phyloP scores from a whole-genome alignment of 169 alveolate species.

The Plasmodium malariae region DNA sequence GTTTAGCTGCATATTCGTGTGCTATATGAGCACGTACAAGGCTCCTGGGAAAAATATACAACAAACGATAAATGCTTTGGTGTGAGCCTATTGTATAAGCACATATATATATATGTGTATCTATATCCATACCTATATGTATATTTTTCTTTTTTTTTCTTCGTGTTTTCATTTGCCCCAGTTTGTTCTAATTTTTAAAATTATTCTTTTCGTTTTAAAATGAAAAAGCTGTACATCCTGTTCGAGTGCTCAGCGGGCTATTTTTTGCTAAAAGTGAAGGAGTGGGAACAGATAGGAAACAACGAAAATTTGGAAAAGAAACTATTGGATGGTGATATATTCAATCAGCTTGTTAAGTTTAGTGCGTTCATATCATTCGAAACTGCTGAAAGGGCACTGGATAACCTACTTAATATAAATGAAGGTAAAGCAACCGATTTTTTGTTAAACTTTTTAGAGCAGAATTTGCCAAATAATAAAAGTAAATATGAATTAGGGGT shows the following conservation, averaged over 20 bases:
- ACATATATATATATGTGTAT: no score
- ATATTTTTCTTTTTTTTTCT: background rate
- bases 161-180: background rate
- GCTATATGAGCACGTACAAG: no score
- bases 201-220: background rate
- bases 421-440: slow-evolving; percentile 90
- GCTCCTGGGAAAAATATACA: no score
- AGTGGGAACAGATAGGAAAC: slow-evolving; percentile 94
- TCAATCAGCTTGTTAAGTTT: slow-evolving; percentile 91
- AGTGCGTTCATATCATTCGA: slow-evolving; percentile 93
- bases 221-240: slow-evolving; percentile 79
- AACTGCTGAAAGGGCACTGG: slow-evolving; percentile 95
- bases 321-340: slow-evolving; percentile 87
- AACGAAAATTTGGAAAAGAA: slow-evolving; percentile 89
- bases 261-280: slow-evolving; percentile 91
- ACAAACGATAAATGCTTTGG: no score
- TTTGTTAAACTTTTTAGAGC: slow-evolving; percentile 88
- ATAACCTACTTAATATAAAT: slow-evolving; percentile 91
- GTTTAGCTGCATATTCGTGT: no score
- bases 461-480: slow-evolving; percentile 89
- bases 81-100: no score
- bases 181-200: background rate
- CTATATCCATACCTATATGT: no score
- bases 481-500: slow-evolving; percentile 90
- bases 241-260: slow-evolving; percentile 97